Evolutionary conservation across 2,329 filamentous ascomycete genomes (phyloP), one percentile per base, ranked within the genome.

Genomic region (Verticillium longisporum): DNA sequence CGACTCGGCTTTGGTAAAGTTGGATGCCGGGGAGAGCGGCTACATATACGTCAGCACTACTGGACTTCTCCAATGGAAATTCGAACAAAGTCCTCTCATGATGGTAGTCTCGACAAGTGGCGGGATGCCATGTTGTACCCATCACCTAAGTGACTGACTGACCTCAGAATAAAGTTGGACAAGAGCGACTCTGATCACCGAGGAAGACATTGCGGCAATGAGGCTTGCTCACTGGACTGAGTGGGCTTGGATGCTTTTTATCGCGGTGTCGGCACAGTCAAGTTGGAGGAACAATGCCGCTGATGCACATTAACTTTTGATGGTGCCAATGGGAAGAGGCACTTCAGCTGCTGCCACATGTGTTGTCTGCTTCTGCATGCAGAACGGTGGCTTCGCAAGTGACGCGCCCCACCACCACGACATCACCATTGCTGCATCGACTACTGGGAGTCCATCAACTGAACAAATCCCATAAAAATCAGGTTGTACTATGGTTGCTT

Each of bases 111-210:
- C 26, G 26, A 4, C 26, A 26, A 26, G 26, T 26, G 26, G n/a
- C n/a, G n/a, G n/a, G n/a, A 26, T 26, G 26, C 26, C 26, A 26
- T 3, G 4, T 26, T 26, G 26, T 26, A 26, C 2, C 26, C 26
- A 3, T 26, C 38, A 26, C 55, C 2, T 4, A 4, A 7, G 26
- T 26, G 45, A 26, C 11, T 56, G 45, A 64, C 70, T 63, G 56
- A 75, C 74, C 68, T 75, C 71, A 2, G 76, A 74, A 15, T 79
- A 72, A 59, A 79, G 74, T 61, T 79, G 77, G 50, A 78, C 72
- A 37, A 77, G 64, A 6, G 77, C 75, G 54, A 79, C 70, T 57
- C 77, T 78, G 56, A 71, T 58, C 18, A 34, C 70, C 66, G 14
- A 61, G 45, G 15, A 50, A 11, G 66, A 38, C 69, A 69, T 70